Base-by-base conservation (phyloP, 495 filamentous ascomycete species). In the Trichocladium antarcticum region DNA sequence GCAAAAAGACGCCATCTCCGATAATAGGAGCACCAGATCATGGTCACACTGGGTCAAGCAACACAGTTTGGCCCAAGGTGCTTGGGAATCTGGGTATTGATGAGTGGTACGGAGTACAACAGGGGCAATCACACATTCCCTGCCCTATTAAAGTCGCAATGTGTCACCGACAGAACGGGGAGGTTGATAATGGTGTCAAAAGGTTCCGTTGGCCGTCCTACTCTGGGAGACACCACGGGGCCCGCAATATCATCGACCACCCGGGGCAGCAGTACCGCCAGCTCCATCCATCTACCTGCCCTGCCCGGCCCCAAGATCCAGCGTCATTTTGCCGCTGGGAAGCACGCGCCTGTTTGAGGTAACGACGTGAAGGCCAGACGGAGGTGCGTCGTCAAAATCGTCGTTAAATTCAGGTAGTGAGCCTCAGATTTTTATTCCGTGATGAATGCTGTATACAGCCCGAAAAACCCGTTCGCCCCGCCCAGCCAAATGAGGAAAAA, bases 391-490 rank as follows among this genome's bases (percentile, higher is more conserved):
- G 58, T 63, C 55, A 49, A n/a, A 56, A 52, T 51, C 58, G 62
- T 60, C 62, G 56, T 61, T 28, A 57, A 64, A 53, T 62, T 64
- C 61, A 62, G 61, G 58, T 58, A 58, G 59, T 57, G 53, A 62
- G 59, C 59, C 58, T 57, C 52, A 50, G 51, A 57, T 54, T 56
- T 65, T 63, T 55, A 59, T 64, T 61, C 58, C 57, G 51, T 50
- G 62, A 61, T 57, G 45, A 51, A 64, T 68, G 67, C 65, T 68
- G 68, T 61, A 55, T 66, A 67, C 68, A 70, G 64, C 67, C 62
- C 67, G 61, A 63, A 49, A 52, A 62, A 67, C 56, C 66, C 64
- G 57, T 68, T 68, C 63, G 64, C 68, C 68, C 67, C 57, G 56
- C 62, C 61, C 65, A 62, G 62, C 65, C 67, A 41, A 61, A 56